Evolutionary conservation across 176 grass and related monocot genomes (phyloP).

Genomic region (Tuctoria greenei): DNA sequence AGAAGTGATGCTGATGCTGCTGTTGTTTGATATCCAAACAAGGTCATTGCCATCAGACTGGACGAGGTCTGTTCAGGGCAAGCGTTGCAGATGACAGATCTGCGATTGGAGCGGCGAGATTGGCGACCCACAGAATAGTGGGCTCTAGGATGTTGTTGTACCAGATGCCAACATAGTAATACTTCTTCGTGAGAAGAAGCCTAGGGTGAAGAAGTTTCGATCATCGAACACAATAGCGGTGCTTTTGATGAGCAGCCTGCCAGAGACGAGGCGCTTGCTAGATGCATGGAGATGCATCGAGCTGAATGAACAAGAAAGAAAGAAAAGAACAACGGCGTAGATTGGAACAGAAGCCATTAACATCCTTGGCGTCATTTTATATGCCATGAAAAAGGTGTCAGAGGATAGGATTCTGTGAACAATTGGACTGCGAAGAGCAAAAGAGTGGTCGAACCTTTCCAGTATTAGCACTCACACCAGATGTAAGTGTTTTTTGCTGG

Average conservation of each 20-base stretch:
- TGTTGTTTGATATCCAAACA: slow-evolving; percentile 38
- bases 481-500: slow-evolving; percentile 4
- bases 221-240: slow-evolving; percentile 38
- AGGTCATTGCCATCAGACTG: slow-evolving; percentile 18
- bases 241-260: slow-evolving; percentile 12
- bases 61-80: slow-evolving; percentile 22
- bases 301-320: slow-evolving; percentile 34
- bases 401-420: not conserved
- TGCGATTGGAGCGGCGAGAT: slow-evolving; percentile 37
- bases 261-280: slow-evolving; percentile 4
- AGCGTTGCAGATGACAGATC: slow-evolving; percentile 26
- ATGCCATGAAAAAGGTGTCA: not conserved
- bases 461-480: not conserved
- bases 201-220: slow-evolving; percentile 41
- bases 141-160: too few relatives aligned
- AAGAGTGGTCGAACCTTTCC: slow-evolving; percentile 25
- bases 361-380: not conserved
- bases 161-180: slow-evolving; percentile 49
- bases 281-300: slow-evolving; percentile 28
- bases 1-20: not conserved
- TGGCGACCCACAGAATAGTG: slow-evolving; percentile 53
- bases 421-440: slow-evolving; percentile 5
- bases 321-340: not conserved
- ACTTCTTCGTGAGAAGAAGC: slow-evolving; percentile 50
- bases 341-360: not conserved